These are phyloP conservation scores for Elongisporangium undulatum DNA, from an alignment of 352 stramenopile genomes.

Conservation along the genomic window DNA sequence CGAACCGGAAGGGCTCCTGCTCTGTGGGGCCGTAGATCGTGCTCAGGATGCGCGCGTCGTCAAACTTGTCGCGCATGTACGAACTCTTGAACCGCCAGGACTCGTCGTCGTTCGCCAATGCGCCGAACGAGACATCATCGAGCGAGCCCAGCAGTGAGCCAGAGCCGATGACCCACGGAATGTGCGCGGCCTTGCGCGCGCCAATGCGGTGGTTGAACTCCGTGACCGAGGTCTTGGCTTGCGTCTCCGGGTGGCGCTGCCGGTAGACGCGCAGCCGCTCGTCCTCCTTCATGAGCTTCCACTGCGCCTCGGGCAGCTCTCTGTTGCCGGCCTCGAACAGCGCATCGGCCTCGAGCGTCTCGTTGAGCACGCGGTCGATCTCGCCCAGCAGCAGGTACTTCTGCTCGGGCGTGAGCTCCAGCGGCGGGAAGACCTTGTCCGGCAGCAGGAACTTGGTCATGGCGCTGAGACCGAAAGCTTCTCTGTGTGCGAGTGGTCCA, in stretches of 20 bases:
- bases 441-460: slow-evolving; percentile 9
- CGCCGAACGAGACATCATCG: slow-evolving; percentile 13
- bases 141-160: slow-evolving; percentile 11
- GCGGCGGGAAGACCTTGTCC: slow-evolving; percentile 7
- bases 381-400: slow-evolving; percentile 7
- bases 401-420: slow-evolving; percentile 8
- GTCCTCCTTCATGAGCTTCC: slow-evolving; percentile 9
- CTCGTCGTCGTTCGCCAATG: slow-evolving; percentile 11
- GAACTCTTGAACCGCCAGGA: slow-evolving; percentile 10
- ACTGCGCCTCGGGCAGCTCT: slow-evolving; percentile 4
- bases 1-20: slow-evolving; percentile 9
- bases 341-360: slow-evolving; percentile 11
- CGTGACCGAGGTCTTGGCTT: slow-evolving; percentile 1
- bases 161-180: slow-evolving; percentile 9
- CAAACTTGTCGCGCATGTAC: slow-evolving; percentile 10
- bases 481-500: slow-evolving; percentile 2
- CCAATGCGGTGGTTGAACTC: slow-evolving; percentile 1
- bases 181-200: slow-evolving; percentile 7
- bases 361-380: slow-evolving; percentile 12
- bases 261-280: slow-evolving; percentile 12
- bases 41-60: slow-evolving; percentile 8
- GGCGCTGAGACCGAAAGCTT: background rate
- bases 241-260: slow-evolving; percentile 7
- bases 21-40: slow-evolving; percentile 8
- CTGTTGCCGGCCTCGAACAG: slow-evolving; percentile 3